Percentiles rank a stretch among this genome's conserved stretches.
phyloP scores from a whole-genome alignment of 2,329 filamentous ascomycete genomes.

The Chaetomium strumarium region DNA sequence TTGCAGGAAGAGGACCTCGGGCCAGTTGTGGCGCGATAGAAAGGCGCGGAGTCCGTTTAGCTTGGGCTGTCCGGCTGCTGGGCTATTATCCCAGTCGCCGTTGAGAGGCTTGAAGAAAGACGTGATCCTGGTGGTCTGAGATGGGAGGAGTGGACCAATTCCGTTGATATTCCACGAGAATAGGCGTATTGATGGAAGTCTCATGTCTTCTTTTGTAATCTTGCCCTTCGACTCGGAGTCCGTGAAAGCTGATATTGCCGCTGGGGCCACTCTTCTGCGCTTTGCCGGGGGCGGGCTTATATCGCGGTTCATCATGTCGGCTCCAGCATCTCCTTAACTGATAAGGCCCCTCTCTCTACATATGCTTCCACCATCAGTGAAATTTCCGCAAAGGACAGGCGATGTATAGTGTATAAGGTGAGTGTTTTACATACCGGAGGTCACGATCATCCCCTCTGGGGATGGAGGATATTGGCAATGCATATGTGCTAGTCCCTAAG shows the following conservation, averaged over 20 bases:
- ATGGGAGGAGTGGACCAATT: conserved; percentile 21
- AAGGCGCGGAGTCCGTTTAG: conserved; percentile 19
- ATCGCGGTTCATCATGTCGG: neutral
- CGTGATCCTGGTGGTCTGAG: conserved; percentile 20
- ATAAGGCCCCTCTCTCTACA: no score
- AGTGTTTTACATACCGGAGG: no score
- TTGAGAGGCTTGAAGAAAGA: conserved; percentile 23
- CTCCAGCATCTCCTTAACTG: neutral
- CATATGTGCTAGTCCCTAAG: no score
- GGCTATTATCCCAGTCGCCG: neutral
- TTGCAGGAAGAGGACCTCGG: conserved; percentile 26
- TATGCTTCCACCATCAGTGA: no score
- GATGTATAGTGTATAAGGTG: no score
- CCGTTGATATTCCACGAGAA: conserved; percentile 29
- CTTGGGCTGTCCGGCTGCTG: neutral
- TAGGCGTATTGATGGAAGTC: conserved; percentile 17
- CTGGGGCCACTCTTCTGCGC: conserved; percentile 8
- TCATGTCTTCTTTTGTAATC: neutral
- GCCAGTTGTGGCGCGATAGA: conserved; percentile 24
- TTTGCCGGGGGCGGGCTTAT: conserved; percentile 16
- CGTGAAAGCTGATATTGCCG: no score
- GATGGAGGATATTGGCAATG: no score
- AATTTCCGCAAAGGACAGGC: no score
- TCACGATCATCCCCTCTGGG: no score
- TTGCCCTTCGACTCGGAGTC: no score